These are phyloP conservation scores for Yamadazyma oceani DNA, from an alignment of 1,139 yeast species.

Conservation along the genomic window DNA sequence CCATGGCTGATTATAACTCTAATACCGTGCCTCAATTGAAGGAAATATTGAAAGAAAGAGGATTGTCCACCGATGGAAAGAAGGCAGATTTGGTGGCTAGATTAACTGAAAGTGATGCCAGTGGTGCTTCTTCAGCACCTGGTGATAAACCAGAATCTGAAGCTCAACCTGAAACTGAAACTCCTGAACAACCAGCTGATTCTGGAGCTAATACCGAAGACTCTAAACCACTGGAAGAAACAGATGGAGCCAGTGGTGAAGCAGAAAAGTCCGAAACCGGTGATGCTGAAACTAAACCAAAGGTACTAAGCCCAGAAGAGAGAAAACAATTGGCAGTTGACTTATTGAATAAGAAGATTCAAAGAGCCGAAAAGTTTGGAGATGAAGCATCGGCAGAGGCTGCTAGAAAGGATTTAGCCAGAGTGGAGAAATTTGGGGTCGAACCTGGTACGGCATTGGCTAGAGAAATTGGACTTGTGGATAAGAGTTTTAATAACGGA, in stretches of 20 bases:
- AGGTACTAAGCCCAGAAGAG: slow-evolving; percentile 62
- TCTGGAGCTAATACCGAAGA: slow-evolving; percentile 15
- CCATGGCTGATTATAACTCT: slow-evolving; percentile 61
- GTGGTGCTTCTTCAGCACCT: too few relatives aligned
- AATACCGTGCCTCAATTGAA: slow-evolving; percentile 85
- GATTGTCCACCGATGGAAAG: slow-evolving; percentile 73
- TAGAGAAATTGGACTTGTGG: slow-evolving; percentile 59
- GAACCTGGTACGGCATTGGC: slow-evolving; percentile 68
- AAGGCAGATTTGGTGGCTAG: slow-evolving; percentile 81
- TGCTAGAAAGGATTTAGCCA: slow-evolving; percentile 58
- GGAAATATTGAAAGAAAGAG: slow-evolving; percentile 67
- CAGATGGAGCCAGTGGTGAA: too few relatives aligned
- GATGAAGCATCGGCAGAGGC: slow-evolving; percentile 53
- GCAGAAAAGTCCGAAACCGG: slow-evolving; percentile 9
- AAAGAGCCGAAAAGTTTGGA: slow-evolving; percentile 78
- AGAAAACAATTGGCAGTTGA: slow-evolving; percentile 68
- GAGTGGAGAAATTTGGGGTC: slow-evolving; percentile 85
- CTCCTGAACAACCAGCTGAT: slow-evolving; percentile 17
- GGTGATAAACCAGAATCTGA: too few relatives aligned
- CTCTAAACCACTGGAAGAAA: too few relatives aligned
- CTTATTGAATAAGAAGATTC: slow-evolving; percentile 63
- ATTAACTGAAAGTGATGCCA: slow-evolving; percentile 41
- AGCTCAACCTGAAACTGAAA: neutral
- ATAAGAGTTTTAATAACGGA: slow-evolving; percentile 28
- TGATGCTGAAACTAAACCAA: slow-evolving; percentile 31